Conservation (phyloP, 805 yeast species). For the Candida caryicola region DNA sequence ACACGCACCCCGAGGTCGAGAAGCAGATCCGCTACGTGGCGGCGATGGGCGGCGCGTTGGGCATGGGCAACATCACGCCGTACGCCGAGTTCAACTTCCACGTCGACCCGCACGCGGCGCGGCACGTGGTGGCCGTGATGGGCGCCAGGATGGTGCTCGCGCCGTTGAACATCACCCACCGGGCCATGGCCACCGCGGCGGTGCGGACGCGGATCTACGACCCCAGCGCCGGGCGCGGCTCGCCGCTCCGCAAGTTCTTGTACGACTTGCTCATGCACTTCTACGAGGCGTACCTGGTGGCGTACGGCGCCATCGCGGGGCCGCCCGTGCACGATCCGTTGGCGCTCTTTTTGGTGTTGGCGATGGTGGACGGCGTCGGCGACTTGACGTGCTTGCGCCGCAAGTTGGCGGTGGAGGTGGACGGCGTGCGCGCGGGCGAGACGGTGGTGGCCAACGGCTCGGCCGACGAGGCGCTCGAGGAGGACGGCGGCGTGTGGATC, state of each 20-base stretch:
- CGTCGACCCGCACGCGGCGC: constrained; percentile 76
- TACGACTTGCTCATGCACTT: constrained; percentile 23
- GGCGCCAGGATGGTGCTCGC: constrained; percentile 52
- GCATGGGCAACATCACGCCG: constrained; percentile 48
- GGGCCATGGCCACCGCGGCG: constrained; percentile 46
- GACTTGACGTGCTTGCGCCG: constrained; percentile 26
- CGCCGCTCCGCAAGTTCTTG: constrained; percentile 43
- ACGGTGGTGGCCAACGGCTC: constrained; percentile 12
- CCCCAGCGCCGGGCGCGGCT: constrained; percentile 12
- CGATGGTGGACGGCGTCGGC: constrained; percentile 30
- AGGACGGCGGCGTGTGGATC: constrained; percentile 5
- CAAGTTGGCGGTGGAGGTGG: constrained; percentile 21
- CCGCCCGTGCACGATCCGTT: constrained; percentile 84
- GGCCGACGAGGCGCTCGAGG: constrained; percentile 1
- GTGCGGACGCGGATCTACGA: constrained; percentile 22
- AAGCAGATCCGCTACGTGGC: constrained; percentile 51
- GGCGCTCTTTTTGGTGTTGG: constrained; percentile 59
- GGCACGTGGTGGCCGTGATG: constrained; percentile 48
- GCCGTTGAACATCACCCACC: constrained; percentile 71
- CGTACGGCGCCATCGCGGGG: constrained; percentile 38
- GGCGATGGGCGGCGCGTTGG: constrained; percentile 75
- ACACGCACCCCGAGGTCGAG: constrained; percentile 52
- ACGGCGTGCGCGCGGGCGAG: constrained; percentile 33
- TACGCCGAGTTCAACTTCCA: constrained; percentile 74
- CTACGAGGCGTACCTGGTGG: constrained; percentile 12